Evolutionary conservation across 768 basidiomycete genomes (phyloP).

Genomic region (Suillus cothurnatus): DNA sequence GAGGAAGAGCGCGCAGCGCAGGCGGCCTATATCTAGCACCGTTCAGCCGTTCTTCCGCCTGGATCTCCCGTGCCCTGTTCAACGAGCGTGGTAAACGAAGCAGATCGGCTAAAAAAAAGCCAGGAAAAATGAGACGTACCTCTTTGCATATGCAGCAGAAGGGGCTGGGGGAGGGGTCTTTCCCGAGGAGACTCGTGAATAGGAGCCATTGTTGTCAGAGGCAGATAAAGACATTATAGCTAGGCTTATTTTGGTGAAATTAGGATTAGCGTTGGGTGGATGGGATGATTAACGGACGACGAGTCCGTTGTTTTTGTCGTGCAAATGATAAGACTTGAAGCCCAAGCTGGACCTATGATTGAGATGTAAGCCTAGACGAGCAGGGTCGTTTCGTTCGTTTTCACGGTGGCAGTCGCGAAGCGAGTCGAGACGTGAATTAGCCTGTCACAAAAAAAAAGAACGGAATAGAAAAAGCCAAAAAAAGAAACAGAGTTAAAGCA

Average conservation of each 20-base stretch:
- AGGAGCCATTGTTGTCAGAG: conserved; percentile 78
- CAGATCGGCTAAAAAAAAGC: conserved; percentile 14
- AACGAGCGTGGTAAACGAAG: conserved; percentile 17
- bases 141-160: conserved; percentile 87
- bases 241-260: conserved; percentile 53
- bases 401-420: conserved; percentile 25
- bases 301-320: conserved; percentile 33
- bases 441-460: conserved; percentile 21
- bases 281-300: conserved; percentile 36
- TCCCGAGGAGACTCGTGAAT: conserved; percentile 80
- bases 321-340: conserved; percentile 26
- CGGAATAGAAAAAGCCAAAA: conserved; percentile 15
- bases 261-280: conserved; percentile 69
- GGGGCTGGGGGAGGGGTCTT: conserved; percentile 91
- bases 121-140: conserved; percentile 45
- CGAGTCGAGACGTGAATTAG: conserved; percentile 34
- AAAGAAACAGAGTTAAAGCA: conserved; percentile 23
- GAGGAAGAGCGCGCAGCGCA: conserved; percentile 67
- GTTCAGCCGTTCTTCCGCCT: conserved; percentile 70
- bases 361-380: conserved; percentile 20
- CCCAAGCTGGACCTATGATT: conserved; percentile 18
- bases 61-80: conserved; percentile 80
- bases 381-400: conserved; percentile 29
- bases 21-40: conserved; percentile 76
- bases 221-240: conserved; percentile 92